phyloP scores from a whole-genome alignment of 345 rosid species.

The Draba incana region DNA sequence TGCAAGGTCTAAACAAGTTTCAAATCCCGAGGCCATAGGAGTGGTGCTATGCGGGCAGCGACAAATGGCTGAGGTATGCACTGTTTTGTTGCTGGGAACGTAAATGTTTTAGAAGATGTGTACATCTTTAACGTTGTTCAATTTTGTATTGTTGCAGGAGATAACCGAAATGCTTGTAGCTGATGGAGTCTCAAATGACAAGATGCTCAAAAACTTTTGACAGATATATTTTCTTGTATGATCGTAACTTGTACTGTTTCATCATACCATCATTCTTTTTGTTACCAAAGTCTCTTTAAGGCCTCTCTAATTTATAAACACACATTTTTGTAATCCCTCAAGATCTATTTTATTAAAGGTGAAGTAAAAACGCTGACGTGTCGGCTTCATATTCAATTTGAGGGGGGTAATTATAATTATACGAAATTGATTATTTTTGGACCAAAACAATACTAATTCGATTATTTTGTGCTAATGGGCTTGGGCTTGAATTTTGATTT shows the following conservation, averaged over 20 bases:
- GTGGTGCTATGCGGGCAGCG: slow-evolving; percentile 90
- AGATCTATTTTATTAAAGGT: too few relatives aligned
- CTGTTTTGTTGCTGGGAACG: slow-evolving; percentile 8
- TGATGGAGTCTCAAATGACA: slow-evolving; percentile 71
- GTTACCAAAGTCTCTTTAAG: slow-evolving; percentile 20
- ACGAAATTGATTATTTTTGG: too few relatives aligned
- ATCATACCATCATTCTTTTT: slow-evolving; percentile 29
- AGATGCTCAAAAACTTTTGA: slow-evolving; percentile 90
- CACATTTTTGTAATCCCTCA: slow-evolving; percentile 33
- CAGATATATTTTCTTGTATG: slow-evolving; percentile 26
- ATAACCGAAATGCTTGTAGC: slow-evolving; percentile 71
- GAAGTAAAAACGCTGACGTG: too few relatives aligned
- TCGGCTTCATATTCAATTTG: too few relatives aligned
- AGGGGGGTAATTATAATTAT: too few relatives aligned
- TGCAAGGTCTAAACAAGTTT: slow-evolving; percentile 62
- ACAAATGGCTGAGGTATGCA: slow-evolving; percentile 92
- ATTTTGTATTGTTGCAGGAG: slow-evolving; percentile 61
- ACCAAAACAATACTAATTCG: too few relatives aligned
- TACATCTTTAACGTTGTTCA: neutral
- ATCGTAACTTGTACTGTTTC: slow-evolving; percentile 20
- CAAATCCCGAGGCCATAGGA: slow-evolving; percentile 60
- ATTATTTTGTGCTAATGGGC: too few relatives aligned
- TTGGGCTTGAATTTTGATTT: too few relatives aligned
- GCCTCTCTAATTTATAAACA: slow-evolving; percentile 31
- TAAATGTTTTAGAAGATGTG: slow-evolving; percentile 7